These are phyloP conservation scores for Ziziphus jujuba DNA, from an alignment of 306 rosid genomes.

Conservation along the genomic window DNA sequence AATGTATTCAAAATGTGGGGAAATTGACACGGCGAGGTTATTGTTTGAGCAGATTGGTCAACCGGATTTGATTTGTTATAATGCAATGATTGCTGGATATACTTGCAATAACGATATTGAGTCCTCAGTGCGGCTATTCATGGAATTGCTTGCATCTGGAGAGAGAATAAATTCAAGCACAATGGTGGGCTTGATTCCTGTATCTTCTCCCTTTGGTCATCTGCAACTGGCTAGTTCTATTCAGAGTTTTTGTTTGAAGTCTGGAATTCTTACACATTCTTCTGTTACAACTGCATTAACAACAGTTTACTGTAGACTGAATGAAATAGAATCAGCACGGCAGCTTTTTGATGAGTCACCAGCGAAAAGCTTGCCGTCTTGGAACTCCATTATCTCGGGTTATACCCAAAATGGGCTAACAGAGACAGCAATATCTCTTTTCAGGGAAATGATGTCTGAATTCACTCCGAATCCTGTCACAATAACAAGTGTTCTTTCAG, in stretches of 20 bases:
- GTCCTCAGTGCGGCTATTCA: constrained; percentile 58
- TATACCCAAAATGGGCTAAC: constrained; percentile 86
- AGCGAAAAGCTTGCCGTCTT: constrained; percentile 72
- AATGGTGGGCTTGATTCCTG: constrained; percentile 79
- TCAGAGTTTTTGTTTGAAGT: constrained; percentile 66
- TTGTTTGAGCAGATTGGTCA: constrained; percentile 55
- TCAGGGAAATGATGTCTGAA: constrained; percentile 69
- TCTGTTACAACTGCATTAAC: constrained; percentile 79
- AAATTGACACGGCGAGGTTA: constrained; percentile 47
- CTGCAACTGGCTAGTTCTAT: constrained; percentile 54
- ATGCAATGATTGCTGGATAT: constrained; percentile 91
- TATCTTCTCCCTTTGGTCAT: constrained; percentile 74
- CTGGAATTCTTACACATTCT: constrained; percentile 55
- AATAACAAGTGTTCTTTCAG: constrained; percentile 80
- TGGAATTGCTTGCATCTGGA: constrained; percentile 58
- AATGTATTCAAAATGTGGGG: constrained; percentile 72
- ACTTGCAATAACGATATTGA: constrained; percentile 59
- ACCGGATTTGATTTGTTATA: constrained; percentile 74
- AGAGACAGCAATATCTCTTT: constrained; percentile 74
- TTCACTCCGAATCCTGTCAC: constrained; percentile 75
- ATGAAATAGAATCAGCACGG: constrained; percentile 69
- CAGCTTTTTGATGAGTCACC: constrained; percentile 76
- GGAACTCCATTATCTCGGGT: constrained; percentile 98
- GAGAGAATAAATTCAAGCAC: constrained; percentile 66
- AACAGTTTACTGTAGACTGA: constrained; percentile 66